Evolutionary conservation across 495 filamentous ascomycete genomes (phyloP).

Genomic region (Hypoxylon fuscum): DNA sequence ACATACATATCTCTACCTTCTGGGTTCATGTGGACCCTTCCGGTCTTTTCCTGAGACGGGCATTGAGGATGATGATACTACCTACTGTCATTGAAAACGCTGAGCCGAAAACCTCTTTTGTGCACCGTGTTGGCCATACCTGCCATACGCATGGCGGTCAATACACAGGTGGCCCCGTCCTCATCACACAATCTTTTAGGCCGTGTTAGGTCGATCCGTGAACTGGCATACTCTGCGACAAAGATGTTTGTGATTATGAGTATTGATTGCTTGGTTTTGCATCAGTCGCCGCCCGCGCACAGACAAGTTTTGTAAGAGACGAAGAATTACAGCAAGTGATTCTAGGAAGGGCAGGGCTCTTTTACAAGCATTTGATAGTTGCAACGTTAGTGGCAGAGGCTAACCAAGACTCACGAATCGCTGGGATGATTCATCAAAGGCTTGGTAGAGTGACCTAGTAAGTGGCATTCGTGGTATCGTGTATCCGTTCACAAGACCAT

Average conservation of each 20-base stretch:
- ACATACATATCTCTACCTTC: background rate
- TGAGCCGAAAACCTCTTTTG: slow-evolving; percentile 24
- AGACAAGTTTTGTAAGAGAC: slow-evolving; percentile 29
- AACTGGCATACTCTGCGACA: slow-evolving; percentile 17
- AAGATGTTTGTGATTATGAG: slow-evolving; percentile 7
- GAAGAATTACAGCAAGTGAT: slow-evolving; percentile 14
- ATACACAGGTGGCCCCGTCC: slow-evolving; percentile 1
- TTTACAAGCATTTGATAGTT: slow-evolving; percentile 9
- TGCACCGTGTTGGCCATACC: slow-evolving; percentile 8
- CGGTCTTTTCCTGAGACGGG: slow-evolving; percentile 20
- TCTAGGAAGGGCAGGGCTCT: slow-evolving; percentile 6
- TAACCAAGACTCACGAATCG: slow-evolving; percentile 17
- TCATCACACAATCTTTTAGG: slow-evolving; percentile 13
- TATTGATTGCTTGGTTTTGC: slow-evolving; percentile 12
- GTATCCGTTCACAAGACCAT: slow-evolving; percentile 30
- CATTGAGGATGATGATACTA: slow-evolving; percentile 19
- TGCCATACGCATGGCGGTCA: slow-evolving; percentile 3
- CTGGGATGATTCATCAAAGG: slow-evolving; percentile 30
- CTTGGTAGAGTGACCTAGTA: slow-evolving; percentile 24
- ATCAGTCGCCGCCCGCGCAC: slow-evolving; percentile 16
- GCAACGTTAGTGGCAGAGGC: slow-evolving; percentile 14
- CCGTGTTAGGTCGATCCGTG: slow-evolving; percentile 17
- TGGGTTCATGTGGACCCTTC: slow-evolving; percentile 7
- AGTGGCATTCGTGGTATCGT: slow-evolving; percentile 29
- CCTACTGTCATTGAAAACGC: slow-evolving; percentile 9